Conservation (phyloP, 495 filamentous ascomycete genomes). For the Aspergillus mulundensis region DNA sequence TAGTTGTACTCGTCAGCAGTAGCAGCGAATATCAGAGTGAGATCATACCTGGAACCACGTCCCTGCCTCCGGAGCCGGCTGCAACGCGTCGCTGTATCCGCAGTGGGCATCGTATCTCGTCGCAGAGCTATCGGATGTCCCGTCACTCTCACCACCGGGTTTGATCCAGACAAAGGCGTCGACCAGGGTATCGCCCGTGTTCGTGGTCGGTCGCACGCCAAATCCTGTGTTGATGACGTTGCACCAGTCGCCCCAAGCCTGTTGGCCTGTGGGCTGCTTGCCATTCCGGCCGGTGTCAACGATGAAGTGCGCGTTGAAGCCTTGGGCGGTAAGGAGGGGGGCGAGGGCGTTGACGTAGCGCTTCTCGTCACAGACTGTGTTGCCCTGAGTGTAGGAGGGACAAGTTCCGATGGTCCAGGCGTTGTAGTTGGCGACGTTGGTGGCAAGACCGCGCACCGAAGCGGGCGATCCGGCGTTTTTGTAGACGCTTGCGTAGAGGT, state of each 20-base stretch:
- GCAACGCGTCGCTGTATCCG: slow-evolving; percentile 53
- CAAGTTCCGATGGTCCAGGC: slow-evolving; percentile 46
- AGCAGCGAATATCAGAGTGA: neutral
- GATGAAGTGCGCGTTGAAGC: slow-evolving; percentile 72
- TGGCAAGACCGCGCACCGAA: slow-evolving; percentile 66
- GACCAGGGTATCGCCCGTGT: slow-evolving; percentile 56
- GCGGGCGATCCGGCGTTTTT: slow-evolving; percentile 60
- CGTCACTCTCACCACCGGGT: slow-evolving; percentile 79
- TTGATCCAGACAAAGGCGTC: slow-evolving; percentile 85
- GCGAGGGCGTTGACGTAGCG: slow-evolving; percentile 63
- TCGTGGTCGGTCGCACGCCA: slow-evolving; percentile 61
- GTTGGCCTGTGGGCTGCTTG: slow-evolving; percentile 58
- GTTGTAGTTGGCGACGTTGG: slow-evolving; percentile 81
- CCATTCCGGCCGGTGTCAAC: slow-evolving; percentile 65
- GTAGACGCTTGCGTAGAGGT: slow-evolving; percentile 64
- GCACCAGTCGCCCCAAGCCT: slow-evolving; percentile 79
- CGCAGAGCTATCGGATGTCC: slow-evolving; percentile 60
- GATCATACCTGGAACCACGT: slow-evolving; percentile 60
- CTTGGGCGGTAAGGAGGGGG: slow-evolving; percentile 53
- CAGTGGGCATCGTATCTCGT: slow-evolving; percentile 70
- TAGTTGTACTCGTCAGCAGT: neutral
- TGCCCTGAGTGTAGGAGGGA: slow-evolving; percentile 42
- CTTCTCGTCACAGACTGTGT: slow-evolving; percentile 64
- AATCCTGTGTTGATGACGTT: slow-evolving; percentile 74
- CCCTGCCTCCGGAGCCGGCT: slow-evolving; percentile 73